Conservation (phyloP, 495 filamentous ascomycete species). For the Hamigera avellanea region DNA sequence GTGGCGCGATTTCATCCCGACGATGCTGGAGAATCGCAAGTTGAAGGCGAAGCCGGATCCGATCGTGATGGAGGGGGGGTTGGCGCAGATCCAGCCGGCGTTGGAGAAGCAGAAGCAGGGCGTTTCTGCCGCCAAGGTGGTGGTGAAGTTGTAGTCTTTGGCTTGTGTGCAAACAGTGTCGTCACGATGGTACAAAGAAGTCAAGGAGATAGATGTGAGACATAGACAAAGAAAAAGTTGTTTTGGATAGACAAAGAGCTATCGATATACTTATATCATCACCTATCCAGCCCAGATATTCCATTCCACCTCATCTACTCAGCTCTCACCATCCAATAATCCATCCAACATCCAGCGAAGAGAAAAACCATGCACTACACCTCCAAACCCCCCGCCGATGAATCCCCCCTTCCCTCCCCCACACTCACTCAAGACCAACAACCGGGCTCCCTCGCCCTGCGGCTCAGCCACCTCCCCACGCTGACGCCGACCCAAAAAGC, state of each 20-base stretch:
- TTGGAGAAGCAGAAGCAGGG: constrained; percentile 16
- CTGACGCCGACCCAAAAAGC: constrained; percentile 9
- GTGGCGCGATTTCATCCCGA: constrained; percentile 16
- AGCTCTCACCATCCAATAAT: too few species aligned
- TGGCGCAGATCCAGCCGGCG: constrained; percentile 16
- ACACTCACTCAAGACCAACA: too few species aligned
- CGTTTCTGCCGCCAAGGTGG: constrained; percentile 21
- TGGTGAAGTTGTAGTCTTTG: constrained; percentile 1
- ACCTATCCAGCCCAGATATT: too few species aligned
- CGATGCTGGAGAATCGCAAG: constrained; percentile 9
- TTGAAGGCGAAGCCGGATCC: constrained; percentile 15
- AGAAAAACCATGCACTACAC: background rate
- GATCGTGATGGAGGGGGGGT: constrained; percentile 14
- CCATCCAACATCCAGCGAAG: background rate
- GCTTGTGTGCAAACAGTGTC: background rate
- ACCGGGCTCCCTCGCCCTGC: constrained; percentile 7
- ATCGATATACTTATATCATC: too few species aligned
- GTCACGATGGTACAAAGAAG: background rate
- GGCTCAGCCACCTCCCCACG: constrained; percentile 11
- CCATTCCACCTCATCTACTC: too few species aligned
- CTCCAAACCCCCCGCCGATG: background rate
- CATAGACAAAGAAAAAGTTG: too few species aligned
- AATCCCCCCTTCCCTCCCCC: background rate
- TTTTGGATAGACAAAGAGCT: too few species aligned
- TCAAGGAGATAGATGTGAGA: background rate